Percentiles rank a stretch among this genome's conserved stretches.
Conservation (phyloP, 768 basidiomycete species). For the Psilocybe subaeruginosa region DNA sequence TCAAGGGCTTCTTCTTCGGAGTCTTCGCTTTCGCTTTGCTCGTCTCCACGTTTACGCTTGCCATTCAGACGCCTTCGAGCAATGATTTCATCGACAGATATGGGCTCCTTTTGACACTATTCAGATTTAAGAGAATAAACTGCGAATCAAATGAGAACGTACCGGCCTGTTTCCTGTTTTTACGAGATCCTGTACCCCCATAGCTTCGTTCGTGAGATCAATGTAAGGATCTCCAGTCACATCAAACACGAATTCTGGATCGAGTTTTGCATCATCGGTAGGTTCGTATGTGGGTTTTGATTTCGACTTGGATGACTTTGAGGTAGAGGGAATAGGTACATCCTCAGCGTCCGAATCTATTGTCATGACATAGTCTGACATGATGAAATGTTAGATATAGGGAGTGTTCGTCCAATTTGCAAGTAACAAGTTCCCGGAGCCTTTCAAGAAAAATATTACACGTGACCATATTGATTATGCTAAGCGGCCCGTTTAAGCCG, state of each 20-base stretch:
- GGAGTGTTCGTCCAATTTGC: background rate
- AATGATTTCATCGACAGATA: constrained; percentile 93
- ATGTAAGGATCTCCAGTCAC: constrained; percentile 69
- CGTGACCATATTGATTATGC: background rate
- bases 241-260: constrained; percentile 87
- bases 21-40: constrained; percentile 41
- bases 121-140: constrained; percentile 10
- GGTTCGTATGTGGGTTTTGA: constrained; percentile 22
- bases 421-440: too few relatives aligned
- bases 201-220: constrained; percentile 49
- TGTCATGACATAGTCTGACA: constrained; percentile 79
- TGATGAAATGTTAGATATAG: constrained; percentile 16
- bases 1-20: constrained; percentile 31
- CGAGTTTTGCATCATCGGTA: constrained; percentile 61
- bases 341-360: constrained; percentile 82
- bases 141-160: constrained; percentile 24
- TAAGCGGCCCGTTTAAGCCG: background rate
- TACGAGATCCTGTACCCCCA: constrained; percentile 55
- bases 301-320: constrained; percentile 20
- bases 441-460: constrained; percentile 7
- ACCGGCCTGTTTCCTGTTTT: constrained; percentile 68
- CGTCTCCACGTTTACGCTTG: constrained; percentile 67
- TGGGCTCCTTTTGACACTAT: constrained; percentile 59
- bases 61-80: constrained; percentile 60
- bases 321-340: constrained; percentile 23